Percentiles rank a stretch among this genome's conserved stretches.
phyloP scores from a whole-genome alignment of 257 asterid species.

The Paraleonurus japonicus region DNA sequence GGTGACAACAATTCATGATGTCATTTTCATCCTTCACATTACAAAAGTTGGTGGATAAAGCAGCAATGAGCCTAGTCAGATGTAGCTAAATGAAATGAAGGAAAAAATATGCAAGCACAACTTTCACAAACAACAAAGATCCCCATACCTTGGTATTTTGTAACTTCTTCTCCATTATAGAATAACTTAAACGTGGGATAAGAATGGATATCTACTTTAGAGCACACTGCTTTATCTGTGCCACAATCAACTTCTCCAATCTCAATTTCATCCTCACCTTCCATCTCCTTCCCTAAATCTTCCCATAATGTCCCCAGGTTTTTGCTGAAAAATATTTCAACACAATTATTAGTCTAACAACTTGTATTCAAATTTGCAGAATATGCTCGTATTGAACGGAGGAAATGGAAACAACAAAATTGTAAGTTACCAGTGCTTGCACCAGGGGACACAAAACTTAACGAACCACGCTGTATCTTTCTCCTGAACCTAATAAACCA shows the following conservation, averaged over 20 bases:
- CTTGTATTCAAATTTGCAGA: not conserved
- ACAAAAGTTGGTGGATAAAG: not conserved
- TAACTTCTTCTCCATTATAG: constrained; percentile 88
- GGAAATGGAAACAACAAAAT: not conserved
- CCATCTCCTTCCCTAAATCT: constrained; percentile 91
- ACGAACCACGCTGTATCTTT: constrained; percentile 97
- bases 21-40: not conserved
- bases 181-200: constrained; percentile 95
- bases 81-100: constrained; percentile 9
- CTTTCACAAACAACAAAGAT: not conserved
- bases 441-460: constrained; percentile 97
- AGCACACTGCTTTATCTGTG: constrained; percentile 67
- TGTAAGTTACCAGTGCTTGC: constrained; percentile 89
- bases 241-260: constrained; percentile 93
- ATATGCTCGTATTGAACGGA: constrained; percentile 15
- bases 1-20: not conserved
- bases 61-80: not conserved
- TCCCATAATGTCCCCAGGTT: constrained; percentile 94
- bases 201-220: constrained; percentile 90
- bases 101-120: not conserved
- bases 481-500: constrained; percentile 75
- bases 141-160: constrained; percentile 75
- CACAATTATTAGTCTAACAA: constrained; percentile 13
- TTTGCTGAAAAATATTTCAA: constrained; percentile 52
- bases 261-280: constrained; percentile 96